phyloP scores from a whole-genome alignment of 371 early-diverging fungal genomes.

The Entomophthora muscae region DNA sequence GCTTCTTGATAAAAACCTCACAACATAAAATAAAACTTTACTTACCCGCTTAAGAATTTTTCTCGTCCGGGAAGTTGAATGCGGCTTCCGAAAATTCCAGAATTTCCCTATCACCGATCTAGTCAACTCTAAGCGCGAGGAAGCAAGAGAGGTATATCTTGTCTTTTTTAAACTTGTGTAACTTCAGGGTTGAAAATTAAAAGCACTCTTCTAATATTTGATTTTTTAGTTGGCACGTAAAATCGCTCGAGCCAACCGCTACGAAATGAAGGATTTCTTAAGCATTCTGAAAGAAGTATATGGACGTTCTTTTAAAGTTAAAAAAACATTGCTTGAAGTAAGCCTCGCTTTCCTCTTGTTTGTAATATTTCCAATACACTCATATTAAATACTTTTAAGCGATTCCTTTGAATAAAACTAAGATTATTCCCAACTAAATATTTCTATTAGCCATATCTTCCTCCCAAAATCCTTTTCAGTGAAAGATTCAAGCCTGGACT shows the following conservation, averaged over 20 bases:
- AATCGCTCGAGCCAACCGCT: neutral
- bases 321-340: neutral
- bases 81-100: neutral
- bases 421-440: too few species aligned
- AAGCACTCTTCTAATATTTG: neutral
- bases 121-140: neutral
- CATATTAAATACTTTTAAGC: too few species aligned
- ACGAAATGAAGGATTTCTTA: neutral
- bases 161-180: neutral
- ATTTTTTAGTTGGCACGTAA: neutral
- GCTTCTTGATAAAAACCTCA: too few species aligned
- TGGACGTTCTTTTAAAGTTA: neutral
- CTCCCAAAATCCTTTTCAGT: neutral
- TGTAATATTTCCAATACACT: too few species aligned
- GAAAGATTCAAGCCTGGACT: neutral
- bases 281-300: neutral
- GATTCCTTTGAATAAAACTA: too few species aligned
- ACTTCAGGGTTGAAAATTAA: too few species aligned
- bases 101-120: neutral
- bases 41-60: too few species aligned
- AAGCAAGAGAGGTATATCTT: neutral
- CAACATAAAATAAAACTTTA: too few species aligned
- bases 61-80: neutral
- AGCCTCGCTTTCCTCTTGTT: neutral
- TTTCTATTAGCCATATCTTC: neutral